These are phyloP conservation scores for Solanum hybrid DNA, from an alignment of 305 asterid genomes.

Conservation along the genomic window DNA sequence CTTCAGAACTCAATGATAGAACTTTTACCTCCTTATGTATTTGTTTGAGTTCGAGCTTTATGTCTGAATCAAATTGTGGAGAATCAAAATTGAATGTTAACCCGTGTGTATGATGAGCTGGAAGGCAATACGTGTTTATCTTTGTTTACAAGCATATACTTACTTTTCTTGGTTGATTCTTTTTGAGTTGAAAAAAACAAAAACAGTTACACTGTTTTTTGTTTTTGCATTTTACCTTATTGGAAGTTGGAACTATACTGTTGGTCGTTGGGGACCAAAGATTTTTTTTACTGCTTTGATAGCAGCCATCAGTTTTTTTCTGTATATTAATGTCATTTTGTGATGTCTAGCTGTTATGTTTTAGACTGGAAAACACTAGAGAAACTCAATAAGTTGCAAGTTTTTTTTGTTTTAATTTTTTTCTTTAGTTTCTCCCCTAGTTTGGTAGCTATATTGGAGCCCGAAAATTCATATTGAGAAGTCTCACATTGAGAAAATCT, in stretches of 20 bases:
- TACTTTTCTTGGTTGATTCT: not conserved
- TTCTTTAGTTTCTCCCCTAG: too few species aligned
- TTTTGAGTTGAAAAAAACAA: not conserved
- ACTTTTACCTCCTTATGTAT: not conserved
- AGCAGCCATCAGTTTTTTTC: not conserved
- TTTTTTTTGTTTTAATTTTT: too few species aligned
- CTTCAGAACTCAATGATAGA: not conserved
- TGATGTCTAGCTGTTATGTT: not conserved
- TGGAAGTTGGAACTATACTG: not conserved
- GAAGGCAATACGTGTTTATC: not conserved
- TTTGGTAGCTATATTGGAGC: too few species aligned
- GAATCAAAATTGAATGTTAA: too few species aligned
- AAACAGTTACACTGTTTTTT: not conserved
- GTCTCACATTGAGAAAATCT: too few species aligned
- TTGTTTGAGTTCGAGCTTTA: not conserved
- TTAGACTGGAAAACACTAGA: too few species aligned
- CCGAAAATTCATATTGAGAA: fast-evolving
- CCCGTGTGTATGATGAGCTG: not conserved
- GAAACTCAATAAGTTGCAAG: too few species aligned
- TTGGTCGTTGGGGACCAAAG: not conserved
- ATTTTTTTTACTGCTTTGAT: not conserved
- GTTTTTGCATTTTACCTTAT: not conserved
- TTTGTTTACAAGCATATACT: not conserved
- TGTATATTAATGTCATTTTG: not conserved
- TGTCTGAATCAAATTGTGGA: too few species aligned